Base-by-base conservation (phyloP, 164 flowering plant species). In the Aristolochia fimbriata region DNA sequence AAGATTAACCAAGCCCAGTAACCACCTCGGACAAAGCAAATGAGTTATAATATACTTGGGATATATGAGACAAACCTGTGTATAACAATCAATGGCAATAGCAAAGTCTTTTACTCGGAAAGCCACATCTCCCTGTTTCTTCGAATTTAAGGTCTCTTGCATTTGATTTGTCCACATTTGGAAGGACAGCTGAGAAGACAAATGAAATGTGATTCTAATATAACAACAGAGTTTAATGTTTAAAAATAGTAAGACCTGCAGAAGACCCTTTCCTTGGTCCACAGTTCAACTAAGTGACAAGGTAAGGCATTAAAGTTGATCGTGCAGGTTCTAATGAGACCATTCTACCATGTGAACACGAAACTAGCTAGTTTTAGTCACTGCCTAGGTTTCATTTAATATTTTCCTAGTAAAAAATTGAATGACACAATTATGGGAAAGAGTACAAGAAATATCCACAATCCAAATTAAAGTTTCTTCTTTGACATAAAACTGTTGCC, bases 81-180 rank as follows among this genome's bases (percentile, higher is more conserved):
- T 81, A 52, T 86, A 91, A 72, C 75, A 77, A 68, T 83, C 83
- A 59, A 88, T 80, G 60, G 96, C 89, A 57, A 81, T 71, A 27
- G 74, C 56, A 58, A 81, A 91, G 60, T 91, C 89, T 69, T 83
- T 87, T 4, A 80, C 83, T 64, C 86, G 80, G 66, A 91, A 91
- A 58, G 96, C 91, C 10, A 78, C 63, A 70, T 91, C 97, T 51
- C 93, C 97, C 56, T 75, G 84, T 78, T 87, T 91, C 81, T 86
- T 91, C 37, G 78, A 86, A 66, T 82, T 85, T 75, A 88, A 69
- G 12, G 91, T 77, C 61, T 88, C 96, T 69, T 87, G 96, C 83
- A 91, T 86, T 79, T 91, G 93, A 64, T 73, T 81, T 37, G 97
- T 86, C 97, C 97, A 91, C 90, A 88, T 73, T 70, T 88, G 93